Conservation (phyloP, 1,139 yeast genomes). For the Kodamaea suecica region DNA sequence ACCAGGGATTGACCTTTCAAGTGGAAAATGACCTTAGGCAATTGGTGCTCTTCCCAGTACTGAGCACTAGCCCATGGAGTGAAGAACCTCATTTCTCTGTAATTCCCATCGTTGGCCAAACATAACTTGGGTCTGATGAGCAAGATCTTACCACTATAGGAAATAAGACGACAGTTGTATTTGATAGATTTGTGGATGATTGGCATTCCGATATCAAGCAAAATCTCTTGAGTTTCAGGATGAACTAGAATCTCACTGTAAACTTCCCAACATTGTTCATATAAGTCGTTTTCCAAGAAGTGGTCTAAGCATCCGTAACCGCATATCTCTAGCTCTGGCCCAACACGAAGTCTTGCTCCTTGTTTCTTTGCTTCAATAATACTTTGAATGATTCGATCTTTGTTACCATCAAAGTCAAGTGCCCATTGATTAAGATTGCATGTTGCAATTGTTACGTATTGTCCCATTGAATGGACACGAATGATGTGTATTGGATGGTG, state of each 20-base stretch:
- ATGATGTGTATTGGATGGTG: background rate
- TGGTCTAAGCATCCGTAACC: conserved; percentile 97
- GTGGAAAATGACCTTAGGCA: conserved; percentile 66
- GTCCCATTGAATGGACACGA: conserved; percentile 40
- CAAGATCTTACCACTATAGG: conserved; percentile 73
- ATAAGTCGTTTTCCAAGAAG: conserved; percentile 85
- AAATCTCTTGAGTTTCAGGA: conserved; percentile 65
- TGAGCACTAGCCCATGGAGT: conserved; percentile 89
- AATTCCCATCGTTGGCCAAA: conserved; percentile 96
- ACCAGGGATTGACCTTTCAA: conserved; percentile 66
- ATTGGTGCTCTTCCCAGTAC: conserved; percentile 63
- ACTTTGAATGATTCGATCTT: conserved; percentile 83
- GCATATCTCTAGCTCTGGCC: conserved; percentile 93
- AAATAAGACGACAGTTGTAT: conserved; percentile 85
- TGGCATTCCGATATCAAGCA: conserved; percentile 94
- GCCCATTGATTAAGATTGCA: conserved; percentile 97
- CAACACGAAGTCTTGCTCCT: conserved; percentile 85
- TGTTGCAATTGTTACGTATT: conserved; percentile 56
- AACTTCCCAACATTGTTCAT: conserved; percentile 92
- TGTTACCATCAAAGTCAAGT: conserved; percentile 93
- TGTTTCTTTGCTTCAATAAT: conserved; percentile 69
- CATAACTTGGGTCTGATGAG: conserved; percentile 88
- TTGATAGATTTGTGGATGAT: conserved; percentile 80
- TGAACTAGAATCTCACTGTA: conserved; percentile 70
- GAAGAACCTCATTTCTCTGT: conserved; percentile 94